Evolutionary conservation across 140 eudicot genomes (phyloP).

Genomic region (Stevia rebaudiana): DNA sequence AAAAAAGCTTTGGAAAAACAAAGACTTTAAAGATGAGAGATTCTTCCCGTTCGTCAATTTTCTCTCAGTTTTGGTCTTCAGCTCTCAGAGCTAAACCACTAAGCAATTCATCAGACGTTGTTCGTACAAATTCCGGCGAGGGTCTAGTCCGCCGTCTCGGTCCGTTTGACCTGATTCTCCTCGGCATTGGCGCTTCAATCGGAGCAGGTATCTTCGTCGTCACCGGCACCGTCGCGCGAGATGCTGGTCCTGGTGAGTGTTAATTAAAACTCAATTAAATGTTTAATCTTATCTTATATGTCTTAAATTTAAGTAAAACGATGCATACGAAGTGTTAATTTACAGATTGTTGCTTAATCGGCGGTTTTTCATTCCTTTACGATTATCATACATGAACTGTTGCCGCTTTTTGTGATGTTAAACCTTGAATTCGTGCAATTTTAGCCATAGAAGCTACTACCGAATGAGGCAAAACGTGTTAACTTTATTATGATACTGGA

Average conservation of each 20-base stretch:
- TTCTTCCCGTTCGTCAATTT: conserved; percentile 10
- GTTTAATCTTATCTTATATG: neutral
- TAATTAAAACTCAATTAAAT: neutral
- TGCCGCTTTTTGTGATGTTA: neutral
- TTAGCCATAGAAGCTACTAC: neutral
- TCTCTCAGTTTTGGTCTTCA: conserved; percentile 57
- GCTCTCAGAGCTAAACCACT: conserved; percentile 76
- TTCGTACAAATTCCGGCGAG: conserved; percentile 34
- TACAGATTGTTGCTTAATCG: neutral
- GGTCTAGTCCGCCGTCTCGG: conserved; percentile 84
- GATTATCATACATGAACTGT: conserved; percentile 6
- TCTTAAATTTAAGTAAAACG: neutral
- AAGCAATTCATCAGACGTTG: conserved; percentile 27
- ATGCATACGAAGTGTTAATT: neutral
- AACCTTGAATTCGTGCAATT: neutral
- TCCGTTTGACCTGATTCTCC: conserved; percentile 62
- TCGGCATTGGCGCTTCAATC: conserved; percentile 94
- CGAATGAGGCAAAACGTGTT: neutral
- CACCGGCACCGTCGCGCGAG: conserved; percentile 93
- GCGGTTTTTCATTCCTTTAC: conserved; percentile 5
- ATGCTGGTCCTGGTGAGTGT: conserved; percentile 83
- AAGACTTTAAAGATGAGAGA: conserved; percentile 12
- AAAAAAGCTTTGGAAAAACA: neutral
- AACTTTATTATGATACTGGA: neutral
- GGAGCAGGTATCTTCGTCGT: conserved; percentile 99